phyloP scores from a whole-genome alignment of 2,329 filamentous ascomycete species.

The Orbilia oligospora region DNA sequence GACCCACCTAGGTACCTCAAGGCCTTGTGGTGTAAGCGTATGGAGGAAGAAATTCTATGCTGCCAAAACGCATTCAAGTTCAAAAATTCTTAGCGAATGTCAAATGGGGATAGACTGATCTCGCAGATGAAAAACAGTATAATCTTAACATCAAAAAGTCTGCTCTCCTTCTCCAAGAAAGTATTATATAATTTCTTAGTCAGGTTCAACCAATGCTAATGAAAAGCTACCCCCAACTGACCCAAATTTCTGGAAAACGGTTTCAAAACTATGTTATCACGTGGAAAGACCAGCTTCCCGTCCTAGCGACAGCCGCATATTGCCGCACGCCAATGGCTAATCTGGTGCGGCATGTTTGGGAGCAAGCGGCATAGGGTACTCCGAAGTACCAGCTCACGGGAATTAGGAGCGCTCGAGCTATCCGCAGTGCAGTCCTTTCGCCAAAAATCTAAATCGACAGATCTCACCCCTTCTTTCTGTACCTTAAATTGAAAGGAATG shows the following conservation, averaged over 20 bases:
- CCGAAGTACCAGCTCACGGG: conserved; percentile 1
- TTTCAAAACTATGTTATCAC: background rate
- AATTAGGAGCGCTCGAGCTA: no score
- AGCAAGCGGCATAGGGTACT: conserved; percentile 8
- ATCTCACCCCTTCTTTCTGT: background rate
- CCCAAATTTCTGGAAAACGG: background rate
- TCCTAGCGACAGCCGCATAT: background rate
- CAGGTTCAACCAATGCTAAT: no score
- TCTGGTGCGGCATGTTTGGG: background rate
- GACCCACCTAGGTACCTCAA: no score
- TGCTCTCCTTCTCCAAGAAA: no score
- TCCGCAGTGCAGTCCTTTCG: background rate
- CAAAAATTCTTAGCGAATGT: no score
- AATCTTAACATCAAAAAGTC: no score
- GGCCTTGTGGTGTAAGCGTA: no score
- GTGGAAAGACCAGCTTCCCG: background rate
- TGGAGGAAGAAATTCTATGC: no score
- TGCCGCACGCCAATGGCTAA: background rate
- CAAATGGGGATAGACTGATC: no score
- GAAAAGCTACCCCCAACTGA: background rate
- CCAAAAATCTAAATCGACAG: background rate
- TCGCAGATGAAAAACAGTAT: no score
- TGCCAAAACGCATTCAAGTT: no score
- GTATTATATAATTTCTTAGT: no score
- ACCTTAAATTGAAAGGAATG: conserved; percentile 10